Base-by-base conservation (phyloP, 257 asterid genomes). In the Striga asiatica region DNA sequence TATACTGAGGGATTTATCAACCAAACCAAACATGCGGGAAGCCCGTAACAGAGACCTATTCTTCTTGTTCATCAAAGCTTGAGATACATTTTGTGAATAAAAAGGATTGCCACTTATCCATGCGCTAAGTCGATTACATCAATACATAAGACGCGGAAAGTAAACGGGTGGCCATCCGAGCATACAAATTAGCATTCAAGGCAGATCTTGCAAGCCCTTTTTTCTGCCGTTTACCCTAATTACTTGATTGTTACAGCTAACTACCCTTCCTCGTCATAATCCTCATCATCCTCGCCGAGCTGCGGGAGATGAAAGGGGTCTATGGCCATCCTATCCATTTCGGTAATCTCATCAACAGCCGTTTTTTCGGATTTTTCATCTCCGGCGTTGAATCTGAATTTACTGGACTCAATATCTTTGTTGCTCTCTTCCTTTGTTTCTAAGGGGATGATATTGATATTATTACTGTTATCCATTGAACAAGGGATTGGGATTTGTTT, bases 261-360 rank as follows among this genome's bases (percentile, higher is more conserved):
- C 74, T 72, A 74, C 20, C 70, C 83, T 71, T 83, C 91, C 54
- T 83, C 91, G 2, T 86, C 96, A 12, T 87, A 83, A 58, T 83
- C 92, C 69, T 87, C 95, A 28, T 84, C 95, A 4, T 81, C 96
- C 48, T 83, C 96, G 50, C 72, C 67, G 11, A 79, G 69, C 32
- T 81, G 92, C 4, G 83, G 74, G 17, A 81, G 72, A 56, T 83
- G 91, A 64, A 76, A 67, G 34, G 96, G 94, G 45, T 81, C 96
- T 2, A 87, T 64, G 24, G 78, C 77, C 89, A 87, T 81, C 54
- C 87, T 66, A 51, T 83, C 94, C 47, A 83, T 65, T 58, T 87
- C 93, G 28, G 92, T 70, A 17, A 17, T 7, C 17, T 77, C 89
- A 32, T 76, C 89, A 7, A 47, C 5, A 16, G 7, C 22, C 24